Evolutionary conservation across 768 basidiomycete species (phyloP).

Genomic region (Fistulinella prunicolor): DNA sequence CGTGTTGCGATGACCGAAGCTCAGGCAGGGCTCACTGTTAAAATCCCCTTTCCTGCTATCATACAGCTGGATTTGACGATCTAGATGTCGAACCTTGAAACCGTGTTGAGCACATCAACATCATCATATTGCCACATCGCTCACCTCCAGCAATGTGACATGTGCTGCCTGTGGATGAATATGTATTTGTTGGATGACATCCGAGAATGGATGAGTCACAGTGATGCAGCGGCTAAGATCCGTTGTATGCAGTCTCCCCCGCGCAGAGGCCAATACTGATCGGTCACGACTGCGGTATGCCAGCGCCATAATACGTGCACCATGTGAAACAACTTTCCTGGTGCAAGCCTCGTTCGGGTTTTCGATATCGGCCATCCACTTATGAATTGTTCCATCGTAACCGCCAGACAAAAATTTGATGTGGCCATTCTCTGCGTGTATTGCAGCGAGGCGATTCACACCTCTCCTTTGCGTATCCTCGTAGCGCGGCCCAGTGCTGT

Average conservation of each 20-base stretch:
- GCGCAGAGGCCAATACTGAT: slow-evolving; percentile 36
- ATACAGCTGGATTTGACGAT: slow-evolving; percentile 48
- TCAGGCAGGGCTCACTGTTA: slow-evolving; percentile 37
- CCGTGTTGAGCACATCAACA: slow-evolving; percentile 10
- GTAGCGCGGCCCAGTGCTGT: slow-evolving; percentile 28
- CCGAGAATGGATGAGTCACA: slow-evolving; percentile 34
- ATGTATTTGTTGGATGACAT: slow-evolving; percentile 44
- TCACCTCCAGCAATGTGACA: slow-evolving; percentile 47
- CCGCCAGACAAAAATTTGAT: slow-evolving; percentile 48
- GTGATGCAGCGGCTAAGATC: slow-evolving; percentile 37
- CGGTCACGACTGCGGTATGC: slow-evolving; percentile 36
- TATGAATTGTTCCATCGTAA: slow-evolving; percentile 42
- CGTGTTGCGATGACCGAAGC: slow-evolving; percentile 42
- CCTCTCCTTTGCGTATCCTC: slow-evolving; percentile 29
- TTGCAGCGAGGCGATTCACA: slow-evolving; percentile 43
- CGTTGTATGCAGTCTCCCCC: slow-evolving; percentile 34
- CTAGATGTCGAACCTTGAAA: slow-evolving; percentile 46
- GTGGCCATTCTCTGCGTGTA: slow-evolving; percentile 27
- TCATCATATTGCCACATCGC: slow-evolving; percentile 21
- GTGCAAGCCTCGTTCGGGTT: slow-evolving; percentile 23
- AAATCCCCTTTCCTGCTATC: slow-evolving; percentile 43
- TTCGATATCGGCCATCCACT: slow-evolving; percentile 35
- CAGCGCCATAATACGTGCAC: slow-evolving; percentile 34
- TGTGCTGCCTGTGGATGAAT: slow-evolving; percentile 41
- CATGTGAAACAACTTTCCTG: slow-evolving; percentile 30